phyloP scores from a whole-genome alignment of 202 grass and related monocot species.

The Tripidium arundinaceum region DNA sequence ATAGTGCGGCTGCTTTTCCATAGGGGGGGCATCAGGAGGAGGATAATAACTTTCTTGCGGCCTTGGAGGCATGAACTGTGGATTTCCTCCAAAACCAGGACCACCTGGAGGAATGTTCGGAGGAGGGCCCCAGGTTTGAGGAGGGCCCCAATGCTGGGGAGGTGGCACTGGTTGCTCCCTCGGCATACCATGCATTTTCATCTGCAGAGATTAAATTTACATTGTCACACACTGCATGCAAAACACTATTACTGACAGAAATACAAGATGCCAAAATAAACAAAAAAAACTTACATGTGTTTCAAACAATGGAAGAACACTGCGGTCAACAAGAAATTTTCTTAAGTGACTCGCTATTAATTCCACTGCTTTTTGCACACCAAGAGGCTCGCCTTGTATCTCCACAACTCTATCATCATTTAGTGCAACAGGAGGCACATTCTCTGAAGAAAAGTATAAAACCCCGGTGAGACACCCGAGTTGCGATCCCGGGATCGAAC shows the following conservation, averaged over 20 bases:
- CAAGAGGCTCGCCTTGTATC: constrained; percentile 78
- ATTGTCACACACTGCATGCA: not conserved
- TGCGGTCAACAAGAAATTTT: constrained; percentile 94
- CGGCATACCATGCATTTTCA: constrained; percentile 59
- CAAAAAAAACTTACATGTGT: constrained; percentile 39
- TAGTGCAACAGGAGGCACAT: constrained; percentile 80
- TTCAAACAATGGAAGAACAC: constrained; percentile 83
- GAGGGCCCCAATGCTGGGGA: constrained; percentile 77
- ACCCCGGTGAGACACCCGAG: no score
- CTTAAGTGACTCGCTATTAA: constrained; percentile 72
- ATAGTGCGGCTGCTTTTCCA: constrained; percentile 80
- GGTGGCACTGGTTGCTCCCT: constrained; percentile 69
- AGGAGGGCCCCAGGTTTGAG: constrained; percentile 70
- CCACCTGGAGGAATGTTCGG: constrained; percentile 51
- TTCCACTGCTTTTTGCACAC: constrained; percentile 84
- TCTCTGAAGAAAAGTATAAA: constrained; percentile 49
- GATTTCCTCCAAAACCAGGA: constrained; percentile 62
- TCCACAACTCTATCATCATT: constrained; percentile 91
- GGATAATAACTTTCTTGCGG: constrained; percentile 71
- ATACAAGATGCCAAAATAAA: constrained; percentile 42
- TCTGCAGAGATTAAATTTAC: constrained; percentile 34
- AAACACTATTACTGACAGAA: constrained; percentile 12
- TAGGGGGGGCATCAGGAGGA: constrained; percentile 45
- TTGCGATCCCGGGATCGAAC: no score
- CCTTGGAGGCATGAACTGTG: constrained; percentile 68